Percentiles rank a stretch among this genome's conserved stretches.
phyloP scores from a whole-genome alignment of 768 basidiomycete genomes.

The Mrakia hoshinonis region DNA sequence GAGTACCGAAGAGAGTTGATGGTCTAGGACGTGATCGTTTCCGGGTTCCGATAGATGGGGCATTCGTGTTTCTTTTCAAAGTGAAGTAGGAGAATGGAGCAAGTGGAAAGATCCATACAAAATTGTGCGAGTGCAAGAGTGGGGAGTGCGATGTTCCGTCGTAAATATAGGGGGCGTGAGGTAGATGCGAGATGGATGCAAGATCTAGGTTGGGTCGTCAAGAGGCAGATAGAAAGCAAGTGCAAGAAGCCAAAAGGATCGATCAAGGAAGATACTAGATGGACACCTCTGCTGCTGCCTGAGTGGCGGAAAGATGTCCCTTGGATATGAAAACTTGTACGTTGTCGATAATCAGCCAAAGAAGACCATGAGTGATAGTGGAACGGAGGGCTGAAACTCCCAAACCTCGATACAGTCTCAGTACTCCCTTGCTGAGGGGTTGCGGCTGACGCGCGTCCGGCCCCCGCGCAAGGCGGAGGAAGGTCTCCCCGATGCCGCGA shows the following conservation, averaged over 20 bases:
- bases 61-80: neutral
- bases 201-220: too few species aligned
- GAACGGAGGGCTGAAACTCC: slow-evolving; percentile 70
- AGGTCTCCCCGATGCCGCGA: slow-evolving; percentile 54
- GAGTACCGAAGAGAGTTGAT: neutral
- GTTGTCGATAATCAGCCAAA: slow-evolving; percentile 29
- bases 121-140: neutral
- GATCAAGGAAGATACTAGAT: too few species aligned
- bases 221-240: too few species aligned
- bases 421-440: slow-evolving; percentile 59
- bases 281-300: too few species aligned
- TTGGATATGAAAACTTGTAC: slow-evolving; percentile 10
- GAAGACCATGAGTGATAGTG: slow-evolving; percentile 26
- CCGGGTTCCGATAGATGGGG: neutral
- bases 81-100: neutral
- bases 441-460: slow-evolving; percentile 30
- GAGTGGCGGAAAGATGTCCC: neutral
- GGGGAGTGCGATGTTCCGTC: neutral
- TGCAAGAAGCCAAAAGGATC: too few species aligned
- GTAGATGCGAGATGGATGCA: too few species aligned
- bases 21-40: neutral
- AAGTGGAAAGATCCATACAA: neutral
- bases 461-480: slow-evolving; percentile 12
- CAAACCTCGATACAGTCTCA: slow-evolving; percentile 70
- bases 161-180: too few species aligned